Evolutionary conservation across 345 rosid species (phyloP).

Genomic region (Lepidium didymum): DNA sequence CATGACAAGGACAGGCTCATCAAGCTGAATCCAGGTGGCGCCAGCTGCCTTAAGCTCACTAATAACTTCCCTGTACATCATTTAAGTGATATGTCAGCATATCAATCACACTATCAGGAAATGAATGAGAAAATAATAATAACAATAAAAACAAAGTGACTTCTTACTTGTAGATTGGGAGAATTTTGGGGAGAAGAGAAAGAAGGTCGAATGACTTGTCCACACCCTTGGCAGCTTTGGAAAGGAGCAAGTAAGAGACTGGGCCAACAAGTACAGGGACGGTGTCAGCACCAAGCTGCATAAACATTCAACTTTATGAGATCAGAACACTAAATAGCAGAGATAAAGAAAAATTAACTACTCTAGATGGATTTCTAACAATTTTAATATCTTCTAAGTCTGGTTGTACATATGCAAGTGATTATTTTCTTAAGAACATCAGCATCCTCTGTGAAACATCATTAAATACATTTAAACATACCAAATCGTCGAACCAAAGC

Average conservation of each 20-base stretch:
- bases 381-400: not conserved
- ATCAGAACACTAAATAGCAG: not conserved
- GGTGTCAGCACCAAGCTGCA: constrained; percentile 89
- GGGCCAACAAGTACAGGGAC: constrained; percentile 94
- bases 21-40: constrained; percentile 96
- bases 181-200: constrained; percentile 77
- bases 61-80: constrained; percentile 65
- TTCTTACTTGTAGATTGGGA: constrained; percentile 83
- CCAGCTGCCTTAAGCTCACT: constrained; percentile 95
- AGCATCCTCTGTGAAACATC: not conserved
- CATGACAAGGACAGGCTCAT: constrained; percentile 86
- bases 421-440: not conserved
- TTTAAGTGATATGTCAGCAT: constrained; percentile 13
- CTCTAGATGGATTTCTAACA: not conserved
- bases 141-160: not conserved
- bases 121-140: not conserved
- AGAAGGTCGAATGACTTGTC: constrained; percentile 79
- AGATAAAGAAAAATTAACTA: not conserved
- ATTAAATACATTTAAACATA: not conserved
- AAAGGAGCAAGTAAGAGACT: constrained; percentile 85
- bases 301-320: not conserved
- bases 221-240: constrained; percentile 94
- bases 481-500: not conserved
- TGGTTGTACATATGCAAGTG: not conserved
- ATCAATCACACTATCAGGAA: not conserved